Evolutionary conservation across 164 flowering plant genomes (phyloP), one percentile per base, ranked within the genome.

Genomic region (Vitis rotundifolia): DNA sequence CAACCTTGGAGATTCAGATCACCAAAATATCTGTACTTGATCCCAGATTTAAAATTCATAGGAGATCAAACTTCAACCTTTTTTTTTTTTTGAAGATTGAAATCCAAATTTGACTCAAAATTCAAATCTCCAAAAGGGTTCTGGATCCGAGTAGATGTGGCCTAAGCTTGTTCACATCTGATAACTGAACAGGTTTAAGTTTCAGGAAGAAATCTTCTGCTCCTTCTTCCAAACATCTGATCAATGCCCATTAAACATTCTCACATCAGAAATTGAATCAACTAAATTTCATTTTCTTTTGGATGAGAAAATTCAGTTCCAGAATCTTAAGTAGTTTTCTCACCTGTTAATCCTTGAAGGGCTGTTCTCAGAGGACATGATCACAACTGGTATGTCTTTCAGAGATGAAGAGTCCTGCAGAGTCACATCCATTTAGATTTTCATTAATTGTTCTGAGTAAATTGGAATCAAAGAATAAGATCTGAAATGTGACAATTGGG

Each of bases 181-280:
- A 75, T 44, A 80, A 59, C 44, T 77, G 79, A 3, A 89, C 91
- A 55, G 93, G 93, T 69, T n/a, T n/a, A n/a, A n/a, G n/a, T n/a
- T 89, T 89, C 71, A 87, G 56, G 12, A 89, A 76, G 69, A 87
- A 87, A 54, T 87, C 93, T 51, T 89, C 89, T 49, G 93, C 93
- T 69, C 93, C 93, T 76, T 87, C 86, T 70, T 85, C 88, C 68
- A 89, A 81, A 69, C 90, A 88, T 76, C 85, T 85, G 84, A 53
- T 55, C 63, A 72, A 26, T 11, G 56, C 70, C 49, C 67, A 62
- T 44, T 11, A 60, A 64, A 4, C 22, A 44, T 22, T 22, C 26
- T 22, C 68, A 61, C 2, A 5, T 63, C 31, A 64, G 22, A 58
- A 49, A 54, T 15, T 29, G 64, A 65, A 60, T 59, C 50, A 1